Conservation (phyloP, 2,329 filamentous ascomycete species). For the Pseudogymnoascus sp. region DNA sequence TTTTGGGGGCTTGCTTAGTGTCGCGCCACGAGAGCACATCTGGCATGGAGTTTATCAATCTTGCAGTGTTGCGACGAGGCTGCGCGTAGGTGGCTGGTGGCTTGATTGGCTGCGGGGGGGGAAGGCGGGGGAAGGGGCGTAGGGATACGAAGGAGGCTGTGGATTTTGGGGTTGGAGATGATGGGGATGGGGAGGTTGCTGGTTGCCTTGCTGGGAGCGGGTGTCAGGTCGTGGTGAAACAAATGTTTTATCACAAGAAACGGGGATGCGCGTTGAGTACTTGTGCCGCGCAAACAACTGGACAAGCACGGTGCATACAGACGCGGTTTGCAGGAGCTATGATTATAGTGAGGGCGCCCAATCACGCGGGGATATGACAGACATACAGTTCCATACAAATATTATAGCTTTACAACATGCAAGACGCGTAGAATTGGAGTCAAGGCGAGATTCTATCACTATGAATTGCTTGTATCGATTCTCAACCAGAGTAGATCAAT, state of each 20-base stretch:
- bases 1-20: background rate
- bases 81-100: background rate
- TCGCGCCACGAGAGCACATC: background rate
- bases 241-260: slow-evolving; percentile 1
- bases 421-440: background rate
- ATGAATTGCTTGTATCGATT: background rate
- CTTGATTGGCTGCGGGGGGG: background rate
- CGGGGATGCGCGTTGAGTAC: background rate
- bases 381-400: background rate
- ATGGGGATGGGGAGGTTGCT: background rate
- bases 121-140: background rate
- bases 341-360: background rate
- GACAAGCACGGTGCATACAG: background rate
- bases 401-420: background rate
- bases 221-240: background rate
- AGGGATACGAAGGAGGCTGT: background rate
- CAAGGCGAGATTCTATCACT: background rate
- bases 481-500: background rate
- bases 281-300: background rate
- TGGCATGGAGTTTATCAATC: background rate
- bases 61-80: background rate
- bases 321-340: background rate
- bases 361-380: background rate
- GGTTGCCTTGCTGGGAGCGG: background rate
- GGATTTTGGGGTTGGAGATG: background rate